phyloP scores from a whole-genome alignment of 768 basidiomycete species.

The Mycena polygramma region DNA sequence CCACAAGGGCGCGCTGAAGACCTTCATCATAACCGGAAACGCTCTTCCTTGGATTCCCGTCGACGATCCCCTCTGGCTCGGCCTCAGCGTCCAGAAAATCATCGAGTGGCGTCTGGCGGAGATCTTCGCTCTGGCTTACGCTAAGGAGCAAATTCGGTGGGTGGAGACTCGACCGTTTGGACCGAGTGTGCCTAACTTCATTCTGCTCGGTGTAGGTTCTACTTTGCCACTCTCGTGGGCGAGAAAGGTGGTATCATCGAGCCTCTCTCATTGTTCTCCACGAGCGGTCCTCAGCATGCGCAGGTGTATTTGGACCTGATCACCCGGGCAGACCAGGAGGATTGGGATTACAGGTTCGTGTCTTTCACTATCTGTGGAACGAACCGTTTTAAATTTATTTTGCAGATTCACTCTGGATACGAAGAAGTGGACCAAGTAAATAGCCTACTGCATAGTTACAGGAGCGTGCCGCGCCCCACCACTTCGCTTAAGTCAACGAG shows the following conservation, averaged over 20 bases:
- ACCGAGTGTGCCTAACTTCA: background rate
- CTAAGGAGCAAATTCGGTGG: conserved; percentile 40
- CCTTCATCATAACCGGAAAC: conserved; percentile 50
- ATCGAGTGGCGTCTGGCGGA: conserved; percentile 42
- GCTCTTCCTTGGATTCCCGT: conserved; percentile 41
- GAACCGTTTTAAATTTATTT: background rate
- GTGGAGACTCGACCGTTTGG: background rate
- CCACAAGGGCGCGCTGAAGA: conserved; percentile 41
- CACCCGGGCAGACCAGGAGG: conserved; percentile 32
- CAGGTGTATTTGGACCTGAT: conserved; percentile 46
- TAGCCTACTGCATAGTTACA: too few species aligned
- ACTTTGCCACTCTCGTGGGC: conserved; percentile 45
- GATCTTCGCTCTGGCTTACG: conserved; percentile 38
- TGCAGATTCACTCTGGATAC: background rate
- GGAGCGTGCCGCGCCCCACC: too few species aligned
- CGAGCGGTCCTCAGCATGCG: conserved; percentile 45
- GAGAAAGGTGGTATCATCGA: conserved; percentile 38
- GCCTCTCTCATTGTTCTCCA: conserved; percentile 30
- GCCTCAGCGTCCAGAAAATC: conserved; percentile 44
- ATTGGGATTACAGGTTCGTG: conserved; percentile 24
- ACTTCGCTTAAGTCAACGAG: too few species aligned
- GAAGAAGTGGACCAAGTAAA: background rate
- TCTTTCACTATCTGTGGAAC: background rate
- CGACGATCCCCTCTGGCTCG: conserved; percentile 27
- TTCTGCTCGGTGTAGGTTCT: conserved; percentile 43